Evolutionary conservation across 1,284 basidiomycete species (phyloP).

Genomic region (Taiwanofungus camphoratus): DNA sequence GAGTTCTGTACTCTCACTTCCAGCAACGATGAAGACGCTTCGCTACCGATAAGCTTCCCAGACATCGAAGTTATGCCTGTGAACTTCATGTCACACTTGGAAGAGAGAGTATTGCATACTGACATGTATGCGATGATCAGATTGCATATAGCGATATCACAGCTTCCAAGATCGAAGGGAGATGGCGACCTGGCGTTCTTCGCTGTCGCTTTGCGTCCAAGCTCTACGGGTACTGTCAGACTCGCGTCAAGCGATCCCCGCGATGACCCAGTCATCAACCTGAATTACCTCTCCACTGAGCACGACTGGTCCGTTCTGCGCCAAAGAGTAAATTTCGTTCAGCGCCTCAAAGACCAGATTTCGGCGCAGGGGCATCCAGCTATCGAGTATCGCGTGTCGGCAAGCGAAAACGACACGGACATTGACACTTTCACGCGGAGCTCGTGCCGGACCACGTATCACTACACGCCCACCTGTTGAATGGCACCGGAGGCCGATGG

Average conservation of each 20-base stretch:
- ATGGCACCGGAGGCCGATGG: slow-evolving; percentile 31
- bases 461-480: slow-evolving; percentile 33
- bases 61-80: slow-evolving; percentile 34
- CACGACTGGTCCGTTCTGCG: slow-evolving; percentile 19
- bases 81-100: slow-evolving; percentile 1
- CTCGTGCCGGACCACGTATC: slow-evolving; percentile 27
- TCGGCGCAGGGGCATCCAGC: slow-evolving; percentile 28
- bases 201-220: slow-evolving; percentile 25
- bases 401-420: slow-evolving; percentile 18
- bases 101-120: background rate
- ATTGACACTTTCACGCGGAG: slow-evolving; percentile 23
- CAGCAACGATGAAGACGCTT: slow-evolving; percentile 14
- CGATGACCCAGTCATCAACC: slow-evolving; percentile 12
- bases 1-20: slow-evolving; percentile 15
- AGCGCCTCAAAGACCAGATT: slow-evolving; percentile 23
- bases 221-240: slow-evolving; percentile 29
- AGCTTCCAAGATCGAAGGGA: background rate
- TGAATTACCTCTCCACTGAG: slow-evolving; percentile 3
- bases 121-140: background rate
- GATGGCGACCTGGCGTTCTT: slow-evolving; percentile 24
- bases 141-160: background rate
- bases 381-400: slow-evolving; percentile 25
- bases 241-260: slow-evolving; percentile 29
- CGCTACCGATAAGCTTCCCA: slow-evolving; percentile 16
- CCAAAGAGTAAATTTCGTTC: slow-evolving; percentile 17